These are phyloP conservation scores for Blastomyces silverae DNA, from an alignment of 2,329 filamentous ascomycete genomes.

Conservation along the genomic window DNA sequence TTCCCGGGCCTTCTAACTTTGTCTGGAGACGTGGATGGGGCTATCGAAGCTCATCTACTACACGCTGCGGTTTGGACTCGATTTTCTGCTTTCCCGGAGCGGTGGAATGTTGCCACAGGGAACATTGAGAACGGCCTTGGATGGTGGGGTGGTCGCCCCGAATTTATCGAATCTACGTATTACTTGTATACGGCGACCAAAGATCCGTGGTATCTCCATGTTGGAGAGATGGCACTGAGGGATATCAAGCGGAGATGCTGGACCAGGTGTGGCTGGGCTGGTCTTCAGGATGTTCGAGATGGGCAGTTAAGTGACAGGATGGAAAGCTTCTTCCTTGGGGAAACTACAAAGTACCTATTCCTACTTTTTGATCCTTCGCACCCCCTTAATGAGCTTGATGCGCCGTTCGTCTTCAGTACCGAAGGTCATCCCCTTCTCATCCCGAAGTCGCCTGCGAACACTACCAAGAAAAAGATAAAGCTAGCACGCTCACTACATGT, in stretches of 20 bases:
- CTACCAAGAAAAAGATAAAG: neutral
- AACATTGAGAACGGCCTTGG: slow-evolving; percentile 78
- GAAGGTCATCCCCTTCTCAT: slow-evolving; percentile 92
- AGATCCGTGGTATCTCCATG: slow-evolving; percentile 93
- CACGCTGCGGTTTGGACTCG: slow-evolving; percentile 92
- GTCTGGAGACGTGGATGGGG: slow-evolving; percentile 84
- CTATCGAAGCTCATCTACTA: slow-evolving; percentile 79
- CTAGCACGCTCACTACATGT: slow-evolving; percentile 17
- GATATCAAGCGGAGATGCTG: slow-evolving; percentile 86
- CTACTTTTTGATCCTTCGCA: slow-evolving; percentile 80
- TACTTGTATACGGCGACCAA: slow-evolving; percentile 89
- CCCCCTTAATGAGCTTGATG: slow-evolving; percentile 79
- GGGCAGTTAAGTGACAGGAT: slow-evolving; percentile 89
- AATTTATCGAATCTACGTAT: slow-evolving; percentile 96
- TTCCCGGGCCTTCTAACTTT: slow-evolving; percentile 83
- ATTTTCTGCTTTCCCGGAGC: slow-evolving; percentile 86
- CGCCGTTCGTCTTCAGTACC: slow-evolving; percentile 86
- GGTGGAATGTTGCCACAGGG: slow-evolving; percentile 81
- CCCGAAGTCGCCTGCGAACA: slow-evolving; percentile 41
- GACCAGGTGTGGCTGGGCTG: slow-evolving; percentile 88
- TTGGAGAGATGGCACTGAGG: slow-evolving; percentile 87
- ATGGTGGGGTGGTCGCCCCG: slow-evolving; percentile 93
- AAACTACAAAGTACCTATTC: slow-evolving; percentile 94
- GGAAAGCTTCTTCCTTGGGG: slow-evolving; percentile 97
- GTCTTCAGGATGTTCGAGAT: slow-evolving; percentile 70